Evolutionary conservation across 176 grass and related monocot species (phyloP).

Genomic region (Triticum timopheevii): DNA sequence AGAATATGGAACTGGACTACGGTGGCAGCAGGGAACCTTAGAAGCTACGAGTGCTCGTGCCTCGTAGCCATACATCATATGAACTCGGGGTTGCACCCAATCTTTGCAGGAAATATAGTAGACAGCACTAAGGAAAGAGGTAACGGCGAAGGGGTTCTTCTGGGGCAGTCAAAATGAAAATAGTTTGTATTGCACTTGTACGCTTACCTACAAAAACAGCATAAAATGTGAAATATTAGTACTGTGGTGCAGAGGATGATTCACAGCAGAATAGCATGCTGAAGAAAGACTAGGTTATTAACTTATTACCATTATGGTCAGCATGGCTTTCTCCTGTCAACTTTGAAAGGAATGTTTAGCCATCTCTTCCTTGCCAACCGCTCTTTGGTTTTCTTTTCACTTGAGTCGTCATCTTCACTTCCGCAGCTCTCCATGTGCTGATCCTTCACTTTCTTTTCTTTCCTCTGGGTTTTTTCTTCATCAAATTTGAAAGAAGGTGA

Average conservation of each 20-base stretch:
- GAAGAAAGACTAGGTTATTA: conserved; percentile 10
- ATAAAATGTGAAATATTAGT: neutral
- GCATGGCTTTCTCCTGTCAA: conserved; percentile 87
- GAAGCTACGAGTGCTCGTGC: neutral
- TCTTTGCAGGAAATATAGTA: conserved; percentile 39
- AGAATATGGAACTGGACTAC: neutral
- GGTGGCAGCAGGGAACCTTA: neutral
- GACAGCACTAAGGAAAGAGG: neutral
- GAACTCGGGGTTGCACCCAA: neutral
- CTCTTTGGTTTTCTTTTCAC: conserved; percentile 60
- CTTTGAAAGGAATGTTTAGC: conserved; percentile 88
- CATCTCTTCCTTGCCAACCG: conserved; percentile 70
- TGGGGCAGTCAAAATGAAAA: neutral
- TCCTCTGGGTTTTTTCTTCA: conserved; percentile 39
- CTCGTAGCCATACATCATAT: conserved; percentile 16
- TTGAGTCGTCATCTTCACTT: conserved; percentile 40
- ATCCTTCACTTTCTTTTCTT: conserved; percentile 64
- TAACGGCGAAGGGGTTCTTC: neutral
- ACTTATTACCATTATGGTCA: conserved; percentile 51
- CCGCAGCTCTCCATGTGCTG: conserved; percentile 39
- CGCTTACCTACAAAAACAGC: conserved; percentile 16
- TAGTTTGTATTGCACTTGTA: neutral
- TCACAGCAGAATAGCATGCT: neutral
- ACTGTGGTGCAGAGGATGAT: neutral
- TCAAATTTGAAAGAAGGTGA: conserved; percentile 49